Evolutionary conservation across 1,284 basidiomycete species (phyloP).

Genomic region (Wolfiporia cocos): DNA sequence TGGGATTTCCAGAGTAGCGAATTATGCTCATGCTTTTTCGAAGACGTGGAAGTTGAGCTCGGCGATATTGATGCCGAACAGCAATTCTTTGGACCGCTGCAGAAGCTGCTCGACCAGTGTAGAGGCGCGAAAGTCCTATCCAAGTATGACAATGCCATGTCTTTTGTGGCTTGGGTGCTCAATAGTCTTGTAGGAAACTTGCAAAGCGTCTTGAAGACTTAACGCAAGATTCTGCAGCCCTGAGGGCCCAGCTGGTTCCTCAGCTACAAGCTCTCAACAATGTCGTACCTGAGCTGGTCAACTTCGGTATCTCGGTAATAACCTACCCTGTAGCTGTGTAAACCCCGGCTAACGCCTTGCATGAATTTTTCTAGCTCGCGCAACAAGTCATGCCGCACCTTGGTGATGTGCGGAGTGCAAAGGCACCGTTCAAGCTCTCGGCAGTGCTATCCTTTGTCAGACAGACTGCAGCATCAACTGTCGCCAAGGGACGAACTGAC

Average conservation of each 20-base stretch:
- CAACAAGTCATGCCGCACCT: constrained; percentile 82
- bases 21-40: too few species aligned
- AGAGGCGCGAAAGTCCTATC: constrained; percentile 77
- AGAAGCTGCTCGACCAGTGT: constrained; percentile 75
- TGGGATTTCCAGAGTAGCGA: too few species aligned
- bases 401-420: constrained; percentile 67
- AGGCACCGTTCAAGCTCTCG: constrained; percentile 70
- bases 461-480: constrained; percentile 65
- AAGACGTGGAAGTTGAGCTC: constrained; percentile 69
- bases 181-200: constrained; percentile 59
- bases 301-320: constrained; percentile 82
- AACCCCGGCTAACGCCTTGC: neutral
- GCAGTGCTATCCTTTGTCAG: constrained; percentile 68
- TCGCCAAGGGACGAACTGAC: constrained; percentile 62
- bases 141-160: constrained; percentile 42
- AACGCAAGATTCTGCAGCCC: constrained; percentile 60
- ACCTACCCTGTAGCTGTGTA: neutral
- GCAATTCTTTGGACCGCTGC: constrained; percentile 76
- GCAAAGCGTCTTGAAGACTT: constrained; percentile 80
- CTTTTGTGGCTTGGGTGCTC: constrained; percentile 1
- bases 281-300: constrained; percentile 75
- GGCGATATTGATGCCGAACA: constrained; percentile 68
- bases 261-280: constrained; percentile 70
- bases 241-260: constrained; percentile 65
- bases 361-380: constrained; percentile 54